A percentile compares a stretch with the other conserved stretches of the same genome.
Evolutionary conservation across 352 stramenopile genomes (phyloP).

Genomic region (Phytophthora sansomeana): DNA sequence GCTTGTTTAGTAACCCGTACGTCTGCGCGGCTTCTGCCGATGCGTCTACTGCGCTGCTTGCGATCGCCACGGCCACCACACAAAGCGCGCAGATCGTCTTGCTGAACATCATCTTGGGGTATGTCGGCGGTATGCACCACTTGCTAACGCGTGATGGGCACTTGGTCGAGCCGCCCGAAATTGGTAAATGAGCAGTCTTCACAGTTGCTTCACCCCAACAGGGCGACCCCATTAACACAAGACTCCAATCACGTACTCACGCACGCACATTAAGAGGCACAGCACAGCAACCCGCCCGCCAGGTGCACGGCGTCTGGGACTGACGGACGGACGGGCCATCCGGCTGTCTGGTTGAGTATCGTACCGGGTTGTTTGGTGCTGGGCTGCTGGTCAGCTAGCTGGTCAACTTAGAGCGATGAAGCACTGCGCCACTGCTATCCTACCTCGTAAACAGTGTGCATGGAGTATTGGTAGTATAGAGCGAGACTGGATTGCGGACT

Average conservation of each 20-base stretch:
- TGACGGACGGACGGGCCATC: not conserved
- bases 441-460: not conserved
- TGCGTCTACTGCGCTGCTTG: slow-evolving; percentile 5
- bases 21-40: slow-evolving; percentile 16
- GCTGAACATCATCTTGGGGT: slow-evolving; percentile 30
- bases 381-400: not conserved
- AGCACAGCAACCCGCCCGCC: not conserved
- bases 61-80: slow-evolving; percentile 14
- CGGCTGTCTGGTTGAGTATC: not conserved
- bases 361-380: not conserved
- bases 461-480: not conserved
- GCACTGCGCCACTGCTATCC: too few species aligned
- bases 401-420: too few species aligned
- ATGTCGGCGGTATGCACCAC: too few species aligned
- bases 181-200: slow-evolving; percentile 20
- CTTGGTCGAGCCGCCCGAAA: slow-evolving; percentile 5
- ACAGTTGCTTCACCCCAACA: slow-evolving; percentile 5
- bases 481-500: not conserved
- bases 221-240: too few species aligned
- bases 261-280: not conserved
- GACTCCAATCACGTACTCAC: too few species aligned
- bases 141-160: too few species aligned
- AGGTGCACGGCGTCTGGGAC: too few species aligned
- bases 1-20: slow-evolving; percentile 12
- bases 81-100: slow-evolving; percentile 26